Conservation (phyloP, 2,329 filamentous ascomycete genomes). For the Trichoderma brevicompactum region DNA sequence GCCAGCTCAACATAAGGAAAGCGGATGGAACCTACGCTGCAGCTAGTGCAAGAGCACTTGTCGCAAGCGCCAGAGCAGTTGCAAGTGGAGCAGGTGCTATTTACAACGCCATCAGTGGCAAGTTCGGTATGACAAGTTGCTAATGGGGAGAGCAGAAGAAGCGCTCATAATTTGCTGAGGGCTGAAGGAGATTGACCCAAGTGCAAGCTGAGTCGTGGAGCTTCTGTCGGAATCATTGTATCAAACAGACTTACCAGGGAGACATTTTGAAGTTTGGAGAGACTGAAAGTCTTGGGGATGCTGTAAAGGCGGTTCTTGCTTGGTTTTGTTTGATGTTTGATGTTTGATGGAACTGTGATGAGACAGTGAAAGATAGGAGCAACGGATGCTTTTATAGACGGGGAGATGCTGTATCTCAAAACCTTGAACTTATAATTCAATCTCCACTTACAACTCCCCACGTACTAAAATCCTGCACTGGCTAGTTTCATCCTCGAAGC, state of each 20-base stretch:
- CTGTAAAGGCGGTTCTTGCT: not conserved
- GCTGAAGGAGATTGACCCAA: not conserved
- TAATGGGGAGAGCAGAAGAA: not conserved
- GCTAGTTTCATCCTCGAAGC: not conserved
- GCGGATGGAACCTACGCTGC: constrained; percentile 2
- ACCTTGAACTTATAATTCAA: not conserved
- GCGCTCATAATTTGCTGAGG: accelerated
- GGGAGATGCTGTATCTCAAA: not conserved
- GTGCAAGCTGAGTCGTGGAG: not conserved
- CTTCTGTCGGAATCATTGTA: not conserved
- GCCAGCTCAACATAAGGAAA: not conserved
- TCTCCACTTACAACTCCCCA: constrained; percentile 2
- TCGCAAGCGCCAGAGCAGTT: constrained; percentile 18
- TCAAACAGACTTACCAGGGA: constrained; percentile 17
- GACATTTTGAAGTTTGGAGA: constrained; percentile 21
- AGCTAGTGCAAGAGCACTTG: constrained; percentile 16
- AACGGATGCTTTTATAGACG: constrained; percentile 14
- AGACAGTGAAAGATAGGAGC: not conserved
- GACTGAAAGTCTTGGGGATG: constrained; percentile 4
- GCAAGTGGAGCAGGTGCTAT: constrained; percentile 22
- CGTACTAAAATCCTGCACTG: not conserved
- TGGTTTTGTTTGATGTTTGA: not conserved
- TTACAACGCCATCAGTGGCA: not conserved
- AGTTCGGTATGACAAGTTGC: too few relatives aligned
- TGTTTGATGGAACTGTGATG: not conserved